Evolutionary conservation across 108 stramenopile genomes (phyloP).

Genomic region (Cylindrotheca fusiformis): DNA sequence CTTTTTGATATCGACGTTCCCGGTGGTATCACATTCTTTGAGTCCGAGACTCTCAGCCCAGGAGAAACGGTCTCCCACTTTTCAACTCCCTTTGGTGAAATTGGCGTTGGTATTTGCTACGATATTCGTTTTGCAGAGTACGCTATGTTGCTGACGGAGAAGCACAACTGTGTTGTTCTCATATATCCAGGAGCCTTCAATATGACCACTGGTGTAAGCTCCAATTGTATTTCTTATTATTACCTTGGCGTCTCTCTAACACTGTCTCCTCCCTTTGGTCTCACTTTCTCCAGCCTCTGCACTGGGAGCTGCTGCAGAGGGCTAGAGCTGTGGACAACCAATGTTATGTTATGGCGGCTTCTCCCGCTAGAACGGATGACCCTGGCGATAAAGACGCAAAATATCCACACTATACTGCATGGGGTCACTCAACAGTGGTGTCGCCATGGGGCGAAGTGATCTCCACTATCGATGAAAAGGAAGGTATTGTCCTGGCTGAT

Average conservation of each 20-base stretch:
- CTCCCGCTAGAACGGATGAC: conserved; percentile 84
- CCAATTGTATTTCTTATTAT: neutral
- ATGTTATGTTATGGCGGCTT: conserved; percentile 92
- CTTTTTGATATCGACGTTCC: conserved; percentile 99
- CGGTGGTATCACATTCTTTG: conserved; percentile 94
- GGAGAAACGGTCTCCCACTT: conserved; percentile 77
- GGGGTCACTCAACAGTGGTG: conserved; percentile 97
- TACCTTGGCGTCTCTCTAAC: neutral
- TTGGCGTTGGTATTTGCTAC: conserved; percentile 99
- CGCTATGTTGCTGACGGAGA: conserved; percentile 84
- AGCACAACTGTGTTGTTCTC: conserved; percentile 70
- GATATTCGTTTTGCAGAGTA: conserved; percentile 99
- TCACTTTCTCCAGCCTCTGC: conserved; percentile 61
- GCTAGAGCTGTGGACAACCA: conserved; percentile 98
- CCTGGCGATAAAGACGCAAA: conserved; percentile 31
- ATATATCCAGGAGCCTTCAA: conserved; percentile 99
- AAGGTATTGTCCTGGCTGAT: conserved; percentile 87
- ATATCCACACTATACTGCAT: conserved; percentile 96
- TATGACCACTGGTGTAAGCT: conserved; percentile 84
- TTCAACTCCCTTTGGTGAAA: conserved; percentile 71
- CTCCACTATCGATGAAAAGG: conserved; percentile 87
- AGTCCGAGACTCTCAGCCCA: conserved; percentile 90
- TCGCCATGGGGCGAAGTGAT: conserved; percentile 97
- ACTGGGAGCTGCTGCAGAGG: conserved; percentile 98
- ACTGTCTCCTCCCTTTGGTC: neutral